Evolutionary conservation across 2,329 filamentous ascomycete species (phyloP).

Genomic region (Sclerotinia trifoliorum): DNA sequence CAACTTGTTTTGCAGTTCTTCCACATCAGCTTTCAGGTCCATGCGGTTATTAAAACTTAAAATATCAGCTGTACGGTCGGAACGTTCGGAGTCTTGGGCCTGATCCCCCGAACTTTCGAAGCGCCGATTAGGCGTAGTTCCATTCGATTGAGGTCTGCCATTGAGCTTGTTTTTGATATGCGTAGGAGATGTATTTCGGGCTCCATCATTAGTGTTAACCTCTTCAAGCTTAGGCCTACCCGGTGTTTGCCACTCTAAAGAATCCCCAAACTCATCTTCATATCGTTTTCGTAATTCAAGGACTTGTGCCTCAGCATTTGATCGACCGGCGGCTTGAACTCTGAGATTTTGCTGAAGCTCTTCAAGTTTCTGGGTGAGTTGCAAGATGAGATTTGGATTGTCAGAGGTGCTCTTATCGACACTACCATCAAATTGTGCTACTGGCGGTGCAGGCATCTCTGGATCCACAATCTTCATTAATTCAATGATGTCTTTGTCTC

Average conservation of each 20-base stretch:
- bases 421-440: constrained; percentile 55
- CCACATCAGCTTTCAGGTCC: constrained; percentile 86
- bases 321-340: constrained; percentile 76
- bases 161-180: constrained; percentile 58
- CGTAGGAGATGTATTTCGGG: constrained; percentile 71
- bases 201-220: constrained; percentile 78
- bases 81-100: constrained; percentile 71
- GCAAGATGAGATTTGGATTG: constrained; percentile 65
- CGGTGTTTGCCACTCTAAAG: constrained; percentile 59
- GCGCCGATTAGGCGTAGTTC: constrained; percentile 74
- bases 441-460: constrained; percentile 47
- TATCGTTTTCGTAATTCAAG: constrained; percentile 73
- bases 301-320: constrained; percentile 79
- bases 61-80: constrained; percentile 82
- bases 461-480: constrained; percentile 86
- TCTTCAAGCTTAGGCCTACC: constrained; percentile 79
- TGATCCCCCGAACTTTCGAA: constrained; percentile 63
- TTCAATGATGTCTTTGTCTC: constrained; percentile 76
- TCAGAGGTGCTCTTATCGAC: constrained; percentile 58
- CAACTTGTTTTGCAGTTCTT: constrained; percentile 89
- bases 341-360: constrained; percentile 85
- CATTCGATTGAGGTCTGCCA: constrained; percentile 64
- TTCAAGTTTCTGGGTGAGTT: constrained; percentile 83
- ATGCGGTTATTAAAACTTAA: constrained; percentile 82
- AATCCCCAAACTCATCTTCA: constrained; percentile 66